Conservation (phyloP, 2,329 filamentous ascomycete species). For the Penicillium italicum region DNA sequence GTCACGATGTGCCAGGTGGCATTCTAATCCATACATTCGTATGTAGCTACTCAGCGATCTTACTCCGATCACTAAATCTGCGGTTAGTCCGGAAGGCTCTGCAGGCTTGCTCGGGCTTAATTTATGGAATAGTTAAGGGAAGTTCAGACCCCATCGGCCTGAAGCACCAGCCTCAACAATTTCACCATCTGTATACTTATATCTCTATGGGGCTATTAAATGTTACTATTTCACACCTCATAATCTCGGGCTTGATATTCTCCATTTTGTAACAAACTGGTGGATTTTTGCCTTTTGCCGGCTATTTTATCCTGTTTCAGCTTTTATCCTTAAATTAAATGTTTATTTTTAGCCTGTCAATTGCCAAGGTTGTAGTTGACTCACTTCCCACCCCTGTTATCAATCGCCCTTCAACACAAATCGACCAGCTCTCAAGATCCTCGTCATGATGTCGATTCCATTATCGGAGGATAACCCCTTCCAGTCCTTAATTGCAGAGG, state of each 20-base stretch:
- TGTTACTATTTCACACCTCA: neutral
- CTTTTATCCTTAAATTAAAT: neutral
- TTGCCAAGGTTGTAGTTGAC: neutral
- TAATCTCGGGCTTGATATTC: neutral
- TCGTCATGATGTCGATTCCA: neutral
- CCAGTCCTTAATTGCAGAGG: conserved; percentile 13
- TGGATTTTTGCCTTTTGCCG: neutral
- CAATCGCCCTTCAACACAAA: neutral
- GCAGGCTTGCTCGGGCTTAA: neutral
- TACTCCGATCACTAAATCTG: neutral
- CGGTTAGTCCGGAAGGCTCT: neutral
- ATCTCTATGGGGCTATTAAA: neutral
- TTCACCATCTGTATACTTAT: neutral
- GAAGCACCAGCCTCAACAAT: neutral
- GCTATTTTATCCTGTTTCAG: neutral
- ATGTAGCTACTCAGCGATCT: no score
- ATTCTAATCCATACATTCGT: no score
- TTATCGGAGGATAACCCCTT: conserved; percentile 21
- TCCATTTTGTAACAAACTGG: neutral
- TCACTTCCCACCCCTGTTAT: neutral
- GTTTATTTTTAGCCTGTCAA: neutral
- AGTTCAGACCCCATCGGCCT: neutral
- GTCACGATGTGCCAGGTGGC: no score
- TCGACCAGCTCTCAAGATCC: neutral
- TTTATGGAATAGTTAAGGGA: neutral